phyloP scores from a whole-genome alignment of 305 asterid genomes.

The Fraxinus greggii region DNA sequence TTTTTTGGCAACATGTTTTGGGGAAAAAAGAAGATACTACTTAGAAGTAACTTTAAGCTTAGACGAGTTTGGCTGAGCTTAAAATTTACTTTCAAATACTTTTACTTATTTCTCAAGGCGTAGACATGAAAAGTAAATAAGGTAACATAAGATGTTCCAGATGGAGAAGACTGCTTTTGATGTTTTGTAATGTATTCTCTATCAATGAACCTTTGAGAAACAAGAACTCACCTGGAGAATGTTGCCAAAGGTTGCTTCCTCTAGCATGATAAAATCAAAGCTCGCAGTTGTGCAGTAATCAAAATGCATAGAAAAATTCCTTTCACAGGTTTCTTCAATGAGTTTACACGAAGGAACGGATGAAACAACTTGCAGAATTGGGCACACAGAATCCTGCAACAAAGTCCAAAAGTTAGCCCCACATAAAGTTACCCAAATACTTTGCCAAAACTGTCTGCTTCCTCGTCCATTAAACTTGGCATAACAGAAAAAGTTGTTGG shows the following conservation, averaged over 20 bases:
- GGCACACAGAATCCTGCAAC: conserved; percentile 96
- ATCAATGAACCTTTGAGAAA: neutral
- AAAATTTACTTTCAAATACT: neutral
- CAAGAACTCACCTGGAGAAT: conserved; percentile 74
- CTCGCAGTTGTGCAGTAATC: conserved; percentile 91
- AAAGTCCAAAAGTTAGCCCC: conserved; percentile 58
- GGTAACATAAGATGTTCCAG: neutral
- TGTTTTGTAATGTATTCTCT: neutral
- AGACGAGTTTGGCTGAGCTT: neutral
- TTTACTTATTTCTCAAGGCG: neutral
- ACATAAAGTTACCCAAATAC: conserved; percentile 36
- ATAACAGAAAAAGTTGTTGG: conserved; percentile 81
- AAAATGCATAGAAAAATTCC: conserved; percentile 80
- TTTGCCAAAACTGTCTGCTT: conserved; percentile 73
- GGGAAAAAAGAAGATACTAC: neutral
- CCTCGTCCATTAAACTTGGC: conserved; percentile 86
- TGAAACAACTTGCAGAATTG: conserved; percentile 77
- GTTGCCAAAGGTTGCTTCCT: conserved; percentile 61
- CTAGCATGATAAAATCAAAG: conserved; percentile 80
- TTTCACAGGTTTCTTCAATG: conserved; percentile 88
- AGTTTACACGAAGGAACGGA: conserved; percentile 84
- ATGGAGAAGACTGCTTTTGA: neutral
- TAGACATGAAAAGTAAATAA: neutral
- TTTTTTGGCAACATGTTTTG: neutral
- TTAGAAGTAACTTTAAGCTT: neutral